Evolutionary conservation across 192 early-diverging fungal species (phyloP).

Genomic region (Coemansia sp.): DNA sequence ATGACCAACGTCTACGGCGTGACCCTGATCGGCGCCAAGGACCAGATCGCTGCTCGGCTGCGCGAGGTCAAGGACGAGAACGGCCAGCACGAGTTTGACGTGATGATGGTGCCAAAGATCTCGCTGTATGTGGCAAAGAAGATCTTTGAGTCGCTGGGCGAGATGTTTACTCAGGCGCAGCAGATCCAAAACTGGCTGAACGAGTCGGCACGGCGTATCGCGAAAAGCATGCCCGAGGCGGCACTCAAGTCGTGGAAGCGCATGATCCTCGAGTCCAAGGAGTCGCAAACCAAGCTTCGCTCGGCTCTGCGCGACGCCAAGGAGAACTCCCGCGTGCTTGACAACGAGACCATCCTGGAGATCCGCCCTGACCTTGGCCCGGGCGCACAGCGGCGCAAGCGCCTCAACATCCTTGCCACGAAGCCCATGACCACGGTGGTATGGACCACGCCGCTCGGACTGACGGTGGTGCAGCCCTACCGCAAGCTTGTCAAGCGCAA

Average conservation of each 20-base stretch:
- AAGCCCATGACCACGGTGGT: conserved; percentile 89
- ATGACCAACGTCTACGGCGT: conserved; percentile 99
- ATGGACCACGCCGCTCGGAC: conserved; percentile 94
- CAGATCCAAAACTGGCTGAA: conserved; percentile 95
- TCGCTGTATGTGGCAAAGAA: conserved; percentile 77
- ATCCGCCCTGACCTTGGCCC: conserved; percentile 43
- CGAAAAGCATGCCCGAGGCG: conserved; percentile 70
- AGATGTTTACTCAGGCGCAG: conserved; percentile 89
- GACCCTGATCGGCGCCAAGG: conserved; percentile 90
- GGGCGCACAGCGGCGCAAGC: conserved; percentile 31
- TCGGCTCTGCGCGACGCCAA: conserved; percentile 20
- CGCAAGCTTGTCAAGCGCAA: conserved; percentile 68
- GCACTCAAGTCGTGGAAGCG: conserved; percentile 48
- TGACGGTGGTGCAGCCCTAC: conserved; percentile 98
- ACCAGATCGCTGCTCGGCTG: conserved; percentile 84
- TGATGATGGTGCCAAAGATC: conserved; percentile 33
- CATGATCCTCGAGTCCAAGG: conserved; percentile 28
- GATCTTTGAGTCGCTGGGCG: conserved; percentile 85
- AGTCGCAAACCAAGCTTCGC: conserved; percentile 30
- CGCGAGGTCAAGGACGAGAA: conserved; percentile 77
- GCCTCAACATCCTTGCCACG: conserved; percentile 34
- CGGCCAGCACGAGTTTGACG: conserved; percentile 61
- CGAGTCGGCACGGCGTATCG: conserved; percentile 79
- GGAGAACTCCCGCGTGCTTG: conserved; percentile 3
- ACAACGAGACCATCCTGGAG: conserved; percentile 25